Conservation (phyloP, 139 green algal species). For the Picochlorum costavermella region DNA sequence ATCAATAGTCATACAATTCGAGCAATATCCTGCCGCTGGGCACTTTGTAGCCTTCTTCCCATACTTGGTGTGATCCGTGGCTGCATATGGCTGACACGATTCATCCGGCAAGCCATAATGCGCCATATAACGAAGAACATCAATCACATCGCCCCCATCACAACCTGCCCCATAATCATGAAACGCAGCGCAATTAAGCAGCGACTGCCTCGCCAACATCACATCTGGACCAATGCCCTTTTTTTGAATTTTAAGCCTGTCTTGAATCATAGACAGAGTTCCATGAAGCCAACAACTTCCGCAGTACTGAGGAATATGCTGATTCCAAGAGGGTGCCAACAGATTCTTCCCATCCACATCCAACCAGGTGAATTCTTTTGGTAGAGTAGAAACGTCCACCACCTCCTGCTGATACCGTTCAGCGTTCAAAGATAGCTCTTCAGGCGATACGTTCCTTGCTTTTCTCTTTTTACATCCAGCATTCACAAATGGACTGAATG, state of each 20-base stretch:
- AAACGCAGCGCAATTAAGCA: constrained; percentile 52
- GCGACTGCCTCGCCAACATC: constrained; percentile 43
- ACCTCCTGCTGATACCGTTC: not conserved
- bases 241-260: constrained; percentile 53
- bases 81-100: constrained; percentile 32
- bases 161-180: constrained; percentile 40
- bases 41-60: constrained; percentile 30
- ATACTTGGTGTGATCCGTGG: constrained; percentile 45
- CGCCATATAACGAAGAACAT: constrained; percentile 47
- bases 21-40: constrained; percentile 34
- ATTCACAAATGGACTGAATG: not conserved
- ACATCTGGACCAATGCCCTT: constrained; percentile 39
- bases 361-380: constrained; percentile 32
- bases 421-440: constrained; percentile 5
- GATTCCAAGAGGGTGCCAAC: constrained; percentile 35
- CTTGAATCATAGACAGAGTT: constrained; percentile 42
- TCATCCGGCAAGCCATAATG: constrained; percentile 50
- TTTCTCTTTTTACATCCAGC: constrained; percentile 16
- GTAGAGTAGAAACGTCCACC: constrained; percentile 13
- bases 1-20: constrained; percentile 48
- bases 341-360: constrained; percentile 24
- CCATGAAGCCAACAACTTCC: constrained; percentile 53
- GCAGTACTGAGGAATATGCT: constrained; percentile 44
- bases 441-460: constrained; percentile 9
- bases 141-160: constrained; percentile 46